Evolutionary conservation across 1,284 basidiomycete genomes (phyloP), one percentile per base, ranked within the genome.

Genomic region (Pseudozyma pruni): DNA sequence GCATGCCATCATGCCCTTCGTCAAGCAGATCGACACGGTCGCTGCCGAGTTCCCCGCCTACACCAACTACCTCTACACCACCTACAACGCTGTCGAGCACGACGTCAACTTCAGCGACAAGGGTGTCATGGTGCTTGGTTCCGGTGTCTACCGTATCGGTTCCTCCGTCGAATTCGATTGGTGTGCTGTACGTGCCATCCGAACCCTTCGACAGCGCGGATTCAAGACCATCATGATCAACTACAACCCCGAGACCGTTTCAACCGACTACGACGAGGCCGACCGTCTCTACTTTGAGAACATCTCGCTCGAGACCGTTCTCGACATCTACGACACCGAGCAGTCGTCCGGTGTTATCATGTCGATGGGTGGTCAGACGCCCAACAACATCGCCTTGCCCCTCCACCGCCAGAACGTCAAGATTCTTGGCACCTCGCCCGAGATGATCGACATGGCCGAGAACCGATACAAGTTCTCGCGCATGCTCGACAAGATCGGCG

Each of bases 381-480:
- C 96, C 31, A 98, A 98, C 87, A 98, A 98, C 84, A 98, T 98
- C 75, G 94, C 96, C 3, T 86, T 98, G 38, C 92, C 92, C 4
- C 86, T 98, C 23, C 90, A 91, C 84, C 92, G 94, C 72, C 91
- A 97, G 85, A 95, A 95, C 79, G 94, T 97, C 84, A 94, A 95
- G 85, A 94, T 98, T 63, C 93, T 95, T 79, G 95, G 96, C 51
- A 98, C 95, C 1, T 97, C 94, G 25, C 95, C 95, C 8, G 95
- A 98, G 85, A 97, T 97, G 93, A 98, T 98, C 78, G 96, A 98
- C 83, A 98, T 93, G 27, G 95, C 95, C 22, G 95, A 98, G 87
- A 97, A 98, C 84, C 88, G 96, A 69, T 98, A 93, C 91, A 98
- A 98, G 86, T 98, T 98, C 86, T 98, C 95, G 54, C 92, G 95